Conservation (phyloP, 345 rosid genomes). For the Diplotaxis tenuifolia region DNA sequence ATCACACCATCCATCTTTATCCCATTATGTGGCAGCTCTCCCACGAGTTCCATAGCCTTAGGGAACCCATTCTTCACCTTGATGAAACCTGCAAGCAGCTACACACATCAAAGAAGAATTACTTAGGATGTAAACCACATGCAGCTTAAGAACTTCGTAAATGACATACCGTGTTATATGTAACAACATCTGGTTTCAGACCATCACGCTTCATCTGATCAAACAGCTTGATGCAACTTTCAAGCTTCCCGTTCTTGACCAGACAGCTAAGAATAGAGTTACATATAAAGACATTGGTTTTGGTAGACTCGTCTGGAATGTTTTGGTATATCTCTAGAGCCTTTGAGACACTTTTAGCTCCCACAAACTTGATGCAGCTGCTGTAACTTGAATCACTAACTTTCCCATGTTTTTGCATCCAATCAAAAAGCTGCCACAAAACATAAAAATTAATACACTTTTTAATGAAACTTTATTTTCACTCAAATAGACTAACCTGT, state of each 20-base stretch:
- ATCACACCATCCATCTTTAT: slow-evolving; percentile 72
- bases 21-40: slow-evolving; percentile 55
- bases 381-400: slow-evolving; percentile 65
- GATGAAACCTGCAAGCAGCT: slow-evolving; percentile 89
- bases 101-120: slow-evolving; percentile 36
- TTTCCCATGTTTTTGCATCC: slow-evolving; percentile 80
- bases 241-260: slow-evolving; percentile 66
- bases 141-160: background rate
- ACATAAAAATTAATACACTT: background rate
- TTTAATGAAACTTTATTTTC: background rate
- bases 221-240: slow-evolving; percentile 62
- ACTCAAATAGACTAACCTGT: slow-evolving; percentile 45
- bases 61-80: slow-evolving; percentile 64
- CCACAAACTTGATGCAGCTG: slow-evolving; percentile 70
- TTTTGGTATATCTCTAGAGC: slow-evolving; percentile 69
- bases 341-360: slow-evolving; percentile 57
- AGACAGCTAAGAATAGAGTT: slow-evolving; percentile 81
- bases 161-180: slow-evolving; percentile 70
- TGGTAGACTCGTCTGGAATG: slow-evolving; percentile 62
- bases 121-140: too few species aligned
- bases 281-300: slow-evolving; percentile 69
- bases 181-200: slow-evolving; percentile 73
- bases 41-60: slow-evolving; percentile 68
- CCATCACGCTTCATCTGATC: slow-evolving; percentile 89
- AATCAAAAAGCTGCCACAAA: slow-evolving; percentile 73